Base-by-base conservation (phyloP, 495 filamentous ascomycete genomes). In the Penicillium cinerascens region DNA sequence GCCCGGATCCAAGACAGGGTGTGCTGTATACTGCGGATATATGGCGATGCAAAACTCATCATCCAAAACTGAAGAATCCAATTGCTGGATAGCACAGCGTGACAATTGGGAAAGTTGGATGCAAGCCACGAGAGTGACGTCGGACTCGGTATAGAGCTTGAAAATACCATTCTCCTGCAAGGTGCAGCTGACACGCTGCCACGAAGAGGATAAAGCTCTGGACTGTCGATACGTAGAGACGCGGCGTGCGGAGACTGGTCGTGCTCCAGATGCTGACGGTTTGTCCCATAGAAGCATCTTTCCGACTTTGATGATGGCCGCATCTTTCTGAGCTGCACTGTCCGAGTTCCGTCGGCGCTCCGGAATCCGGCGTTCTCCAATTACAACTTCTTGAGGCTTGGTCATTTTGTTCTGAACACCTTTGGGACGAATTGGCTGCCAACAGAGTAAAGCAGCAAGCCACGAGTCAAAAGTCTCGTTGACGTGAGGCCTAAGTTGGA, bases 41-140 rank as follows among this genome's bases (percentile, higher is more conserved):
- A 99, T 92, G 18, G 88, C 93, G 50, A 99, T 87, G 71, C 91
- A 96, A 64, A 88, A 95, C 40, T 96, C 91, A 65, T 93, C 88
- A 59, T 95, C 91, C 42, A 99, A 67, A 6, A 98, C 92, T n/a
- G 91, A 95, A 21, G 82, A 82, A 68, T 97, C 87, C 38, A 99
- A 72, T 54, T 89, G 82, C 61, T 97, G 93, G 43, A 97, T 84
- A 1, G 95, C 87, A 63, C 88, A 93, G 39, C 93, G 82, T 17
- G 88, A 89, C 20, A 99, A 75, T 61, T 95, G 89, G 18, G 89
- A 87, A n/a, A 99, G 72, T 52, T 95, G 91, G 44, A 99, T 87
- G 46, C 87, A 79, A 16, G 87, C 85, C 20, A 97, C 79, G 2
- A 92, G 74, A 0, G 83, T 82, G 38, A 88, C 82, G 52, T 95